Conservation (phyloP, 257 asterid genomes). For the Eustoma russellianum region DNA sequence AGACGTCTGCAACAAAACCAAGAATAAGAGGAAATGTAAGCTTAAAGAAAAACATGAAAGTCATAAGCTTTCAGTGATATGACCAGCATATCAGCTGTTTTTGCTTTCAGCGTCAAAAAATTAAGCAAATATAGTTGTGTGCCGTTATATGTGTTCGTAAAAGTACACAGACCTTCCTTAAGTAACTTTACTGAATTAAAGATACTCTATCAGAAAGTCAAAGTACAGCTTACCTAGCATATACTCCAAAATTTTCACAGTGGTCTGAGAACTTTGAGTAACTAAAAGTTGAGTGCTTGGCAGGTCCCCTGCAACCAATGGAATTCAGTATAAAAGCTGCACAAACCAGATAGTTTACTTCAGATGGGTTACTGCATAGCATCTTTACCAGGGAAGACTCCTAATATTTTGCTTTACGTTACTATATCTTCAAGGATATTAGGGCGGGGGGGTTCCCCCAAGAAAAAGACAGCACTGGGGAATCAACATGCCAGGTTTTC, state of each 20-base stretch:
- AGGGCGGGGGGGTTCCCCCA: too few species aligned
- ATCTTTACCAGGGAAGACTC: conserved; percentile 1
- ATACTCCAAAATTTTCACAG: conserved; percentile 61
- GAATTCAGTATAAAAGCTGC: conserved; percentile 48
- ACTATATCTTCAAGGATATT: too few species aligned
- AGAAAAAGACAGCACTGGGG: too few species aligned
- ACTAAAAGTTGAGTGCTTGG: conserved; percentile 18
- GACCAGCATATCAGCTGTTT: too few species aligned
- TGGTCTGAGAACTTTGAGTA: conserved; percentile 58
- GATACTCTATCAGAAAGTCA: not conserved
- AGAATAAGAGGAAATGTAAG: not conserved
- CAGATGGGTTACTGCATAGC: conserved; percentile 8
- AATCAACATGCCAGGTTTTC: too few species aligned
- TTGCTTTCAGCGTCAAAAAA: conserved; percentile 1
- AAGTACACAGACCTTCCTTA: not conserved
- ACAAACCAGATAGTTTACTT: conserved; percentile 17
- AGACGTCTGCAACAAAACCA: conserved; percentile 50
- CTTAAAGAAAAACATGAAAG: not conserved
- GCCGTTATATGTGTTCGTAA: not conserved
- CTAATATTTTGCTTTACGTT: not conserved
- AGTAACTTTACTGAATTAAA: too few species aligned
- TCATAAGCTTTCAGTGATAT: too few species aligned
- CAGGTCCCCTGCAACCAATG: conserved; percentile 35
- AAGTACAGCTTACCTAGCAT: conserved; percentile 50
- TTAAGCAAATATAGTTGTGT: not conserved